A percentile compares a stretch with the other conserved stretches of the same genome.
phyloP scores from a whole-genome alignment of 2,329 filamentous ascomycete species.

The Penicillium sp. region DNA sequence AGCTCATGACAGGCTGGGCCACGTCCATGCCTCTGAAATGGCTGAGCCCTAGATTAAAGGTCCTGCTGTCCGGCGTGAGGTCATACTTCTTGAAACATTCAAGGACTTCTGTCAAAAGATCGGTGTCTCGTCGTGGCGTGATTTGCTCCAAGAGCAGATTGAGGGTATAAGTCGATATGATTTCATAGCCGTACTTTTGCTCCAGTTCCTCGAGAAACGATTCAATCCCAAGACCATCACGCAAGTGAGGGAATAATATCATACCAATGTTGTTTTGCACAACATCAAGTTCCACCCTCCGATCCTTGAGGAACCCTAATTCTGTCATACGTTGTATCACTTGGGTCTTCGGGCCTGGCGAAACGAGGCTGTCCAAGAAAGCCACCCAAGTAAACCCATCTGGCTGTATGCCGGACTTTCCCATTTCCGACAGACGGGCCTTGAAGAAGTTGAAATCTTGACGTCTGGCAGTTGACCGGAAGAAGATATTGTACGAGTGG shows the following conservation, averaged over 20 bases:
- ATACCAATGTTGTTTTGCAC: conserved; percentile 30
- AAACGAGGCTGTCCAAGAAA: conserved; percentile 30
- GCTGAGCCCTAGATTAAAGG: conserved; percentile 27
- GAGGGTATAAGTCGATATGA: conserved; percentile 33
- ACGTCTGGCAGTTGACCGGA: conserved; percentile 33
- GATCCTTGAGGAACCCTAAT: conserved; percentile 27
- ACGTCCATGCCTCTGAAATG: conserved; percentile 25
- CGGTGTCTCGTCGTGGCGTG: conserved; percentile 21
- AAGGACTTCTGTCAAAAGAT: conserved; percentile 27
- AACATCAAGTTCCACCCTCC: conserved; percentile 22
- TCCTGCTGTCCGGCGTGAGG: conserved; percentile 24
- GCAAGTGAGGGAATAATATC: conserved; percentile 29
- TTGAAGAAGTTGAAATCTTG: conserved; percentile 39
- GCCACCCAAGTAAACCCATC: conserved; percentile 42
- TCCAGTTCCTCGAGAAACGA: conserved; percentile 38
- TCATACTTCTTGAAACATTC: conserved; percentile 26
- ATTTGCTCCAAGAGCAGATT: conserved; percentile 37
- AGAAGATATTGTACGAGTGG: conserved; percentile 44
- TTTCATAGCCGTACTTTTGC: conserved; percentile 30
- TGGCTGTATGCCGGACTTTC: conserved; percentile 32
- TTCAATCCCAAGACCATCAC: conserved; percentile 28
- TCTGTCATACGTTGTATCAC: conserved; percentile 30
- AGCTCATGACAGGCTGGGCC: conserved; percentile 15
- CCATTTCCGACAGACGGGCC: conserved; percentile 37
- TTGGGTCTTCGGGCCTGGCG: conserved; percentile 23